These are phyloP conservation scores for Willaertia magna DNA, from an alignment of 208 protist species.

Conservation along the genomic window DNA sequence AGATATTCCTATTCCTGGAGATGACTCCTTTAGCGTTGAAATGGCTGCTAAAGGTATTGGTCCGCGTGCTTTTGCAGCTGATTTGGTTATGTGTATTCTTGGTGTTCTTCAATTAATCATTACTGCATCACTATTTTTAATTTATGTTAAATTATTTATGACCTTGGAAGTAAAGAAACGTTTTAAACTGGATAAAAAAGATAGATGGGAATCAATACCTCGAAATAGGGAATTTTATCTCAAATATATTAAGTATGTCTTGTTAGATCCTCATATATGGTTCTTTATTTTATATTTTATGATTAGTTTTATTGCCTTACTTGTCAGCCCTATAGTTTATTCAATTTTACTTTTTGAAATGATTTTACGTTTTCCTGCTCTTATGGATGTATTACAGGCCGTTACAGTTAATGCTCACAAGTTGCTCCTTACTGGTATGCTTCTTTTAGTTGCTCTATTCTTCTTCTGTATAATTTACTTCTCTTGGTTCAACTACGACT, in stretches of 20 bases:
- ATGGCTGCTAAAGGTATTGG: neutral
- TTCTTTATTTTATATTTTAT: neutral
- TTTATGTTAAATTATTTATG: neutral
- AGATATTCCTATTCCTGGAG: neutral
- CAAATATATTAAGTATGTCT: neutral
- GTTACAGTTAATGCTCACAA: neutral
- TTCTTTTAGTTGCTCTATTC: neutral
- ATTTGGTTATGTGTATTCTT: neutral
- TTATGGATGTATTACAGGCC: neutral
- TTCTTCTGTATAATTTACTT: neutral
- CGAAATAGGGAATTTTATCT: neutral
- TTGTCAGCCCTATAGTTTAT: neutral
- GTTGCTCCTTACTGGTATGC: neutral
- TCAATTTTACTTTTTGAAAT: neutral
- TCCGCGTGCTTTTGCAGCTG: neutral
- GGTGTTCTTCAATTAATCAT: neutral
- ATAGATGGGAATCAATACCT: neutral
- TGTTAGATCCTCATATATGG: neutral
- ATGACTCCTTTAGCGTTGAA: neutral
- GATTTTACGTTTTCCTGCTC: neutral
- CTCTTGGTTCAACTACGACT: neutral
- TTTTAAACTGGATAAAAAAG: neutral
- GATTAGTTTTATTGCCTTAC: neutral
- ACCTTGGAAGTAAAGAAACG: neutral
- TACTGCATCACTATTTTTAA: neutral